Evolutionary conservation across 371 early-diverging fungal species (phyloP), one percentile per base, ranked within the genome.

Genomic region (Nematocida ausubeli): DNA sequence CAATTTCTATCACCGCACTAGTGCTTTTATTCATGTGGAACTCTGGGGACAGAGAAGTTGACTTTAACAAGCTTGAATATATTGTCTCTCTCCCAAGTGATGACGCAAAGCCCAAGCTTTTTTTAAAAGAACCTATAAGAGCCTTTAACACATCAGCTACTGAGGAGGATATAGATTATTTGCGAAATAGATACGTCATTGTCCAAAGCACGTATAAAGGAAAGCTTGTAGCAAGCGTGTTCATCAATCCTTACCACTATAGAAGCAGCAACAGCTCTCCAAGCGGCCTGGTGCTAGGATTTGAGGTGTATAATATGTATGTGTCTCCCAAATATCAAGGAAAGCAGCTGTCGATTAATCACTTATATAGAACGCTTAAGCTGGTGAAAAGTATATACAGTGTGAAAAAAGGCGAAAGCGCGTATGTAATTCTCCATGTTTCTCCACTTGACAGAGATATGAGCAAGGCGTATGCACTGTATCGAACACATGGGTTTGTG

Each of bases 301-400:
- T 75, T 34, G 78, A 75, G 34, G 30, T 75, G 12, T 75, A 66
- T 35, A 75, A 66, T 30, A n/a, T 75, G 47, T 75, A 75, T 56
- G 78, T 75, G 7, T 49, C 22, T 12, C 44, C 50, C 0, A 64
- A 54, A 49, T 67, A 54, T 57, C 32, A 66, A 28, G 78, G 78
- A 30, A 39, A 66, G 16, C 35, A 28, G 26, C 37, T 32, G 37
- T 75, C 65, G 4, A 54, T 67, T 37, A 22, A 19, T 6, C 78
- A 75, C 32, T 22, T 75, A 34, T 65, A 75, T 51, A 32, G 35
- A 3, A 34, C 78, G 14, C 26, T 75, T 26, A 64, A 67, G 57
- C 39, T 63, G 5, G 32, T 75, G 5, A 49, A 55, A 37, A 51
- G 34, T 0, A 55, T 75, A 32, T 75, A 75, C 56, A 22, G 34